Evolutionary conservation across 2,329 filamentous ascomycete genomes (phyloP).

Genomic region (Aspergillaceae sp.): DNA sequence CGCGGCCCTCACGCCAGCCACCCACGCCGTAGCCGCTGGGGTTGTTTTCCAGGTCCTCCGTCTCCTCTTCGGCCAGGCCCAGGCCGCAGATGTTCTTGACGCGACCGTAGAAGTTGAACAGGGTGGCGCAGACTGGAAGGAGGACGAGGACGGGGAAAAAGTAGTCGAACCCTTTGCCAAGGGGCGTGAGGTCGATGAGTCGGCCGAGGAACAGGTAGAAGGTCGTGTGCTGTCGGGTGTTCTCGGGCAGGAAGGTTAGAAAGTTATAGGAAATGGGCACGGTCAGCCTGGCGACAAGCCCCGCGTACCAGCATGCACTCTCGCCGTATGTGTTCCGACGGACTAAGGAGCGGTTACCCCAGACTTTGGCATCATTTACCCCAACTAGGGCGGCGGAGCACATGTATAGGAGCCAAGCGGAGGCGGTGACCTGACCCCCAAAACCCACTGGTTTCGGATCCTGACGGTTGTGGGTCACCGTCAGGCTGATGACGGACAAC

Average conservation of each 20-base stretch:
- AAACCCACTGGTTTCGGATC: slow-evolving; percentile 71
- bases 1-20: slow-evolving; percentile 83
- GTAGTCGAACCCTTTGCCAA: slow-evolving; percentile 76
- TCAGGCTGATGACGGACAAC: slow-evolving; percentile 60
- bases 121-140: slow-evolving; percentile 71
- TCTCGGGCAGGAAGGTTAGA: slow-evolving; percentile 70
- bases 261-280: slow-evolving; percentile 96
- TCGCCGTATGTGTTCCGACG: slow-evolving; percentile 86
- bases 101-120: slow-evolving; percentile 83
- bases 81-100: slow-evolving; percentile 71
- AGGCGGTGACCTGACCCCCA: slow-evolving; percentile 73
- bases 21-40: slow-evolving; percentile 62
- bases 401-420: slow-evolving; percentile 93
- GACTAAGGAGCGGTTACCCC: slow-evolving; percentile 87
- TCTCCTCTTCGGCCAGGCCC: slow-evolving; percentile 67
- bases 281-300: slow-evolving; percentile 84
- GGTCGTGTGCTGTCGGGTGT: slow-evolving; percentile 65
- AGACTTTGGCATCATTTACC: slow-evolving; percentile 90
- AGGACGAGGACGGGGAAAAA: slow-evolving; percentile 85
- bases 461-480: slow-evolving; percentile 58
- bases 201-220: slow-evolving; percentile 83
- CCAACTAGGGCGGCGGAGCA: slow-evolving; percentile 78
- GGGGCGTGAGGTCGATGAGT: slow-evolving; percentile 70
- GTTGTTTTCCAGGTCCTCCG: slow-evolving; percentile 54
- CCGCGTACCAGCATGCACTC: slow-evolving; percentile 90